Evolutionary conservation across 2,329 filamentous ascomycete genomes (phyloP), one percentile per base, ranked within the genome.

Genomic region (Monosporascus sp.): DNA sequence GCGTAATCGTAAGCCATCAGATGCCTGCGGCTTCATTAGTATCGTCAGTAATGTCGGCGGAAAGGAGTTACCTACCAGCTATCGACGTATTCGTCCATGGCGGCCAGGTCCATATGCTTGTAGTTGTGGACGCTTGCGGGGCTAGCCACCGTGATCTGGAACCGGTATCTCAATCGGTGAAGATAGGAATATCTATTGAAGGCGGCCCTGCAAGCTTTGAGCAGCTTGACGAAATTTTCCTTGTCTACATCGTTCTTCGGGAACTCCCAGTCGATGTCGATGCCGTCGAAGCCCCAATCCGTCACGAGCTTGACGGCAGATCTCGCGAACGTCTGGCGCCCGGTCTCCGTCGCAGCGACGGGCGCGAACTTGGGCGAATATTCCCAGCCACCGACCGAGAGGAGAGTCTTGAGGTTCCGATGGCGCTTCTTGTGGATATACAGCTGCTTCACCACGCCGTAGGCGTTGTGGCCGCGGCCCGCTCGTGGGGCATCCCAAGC

Each of bases 381-480:
- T 0, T 84, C 88, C 84, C 86, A 94, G 17, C 91, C 91, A 38
- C 91, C 91, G 55, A 95, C 87, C 36, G 86, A 90, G 7, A 94
- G 78, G 17, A 94, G 73, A 1, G 87, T 78, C 71, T 95, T 95
- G 54, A 95, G 71, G 50, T 88, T 83, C 19, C 90, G 84, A 67
- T 95, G 83, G 60, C 78, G 73, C 71, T 91, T 86, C 76, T 95
- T 95, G 50, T 88, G 78, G 1, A 90, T 71, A 67, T 81, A 90
- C 1, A 95, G 74, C 66, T 93, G 88, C 72, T 91, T 91, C 58
- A 91, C 70, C 64, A 84, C 87, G 41, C 91, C 91, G 63, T 91
- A 91, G 49, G 85, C 82, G 64, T 93, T 91, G 54, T 74, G 82
- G 5, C 83, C 74, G 2, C 24, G 22, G 34, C 52, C 54, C 52